These are phyloP conservation scores for Umbelopsis vinacea DNA, from an alignment of 192 early-diverging fungal species.

Conservation along the genomic window DNA sequence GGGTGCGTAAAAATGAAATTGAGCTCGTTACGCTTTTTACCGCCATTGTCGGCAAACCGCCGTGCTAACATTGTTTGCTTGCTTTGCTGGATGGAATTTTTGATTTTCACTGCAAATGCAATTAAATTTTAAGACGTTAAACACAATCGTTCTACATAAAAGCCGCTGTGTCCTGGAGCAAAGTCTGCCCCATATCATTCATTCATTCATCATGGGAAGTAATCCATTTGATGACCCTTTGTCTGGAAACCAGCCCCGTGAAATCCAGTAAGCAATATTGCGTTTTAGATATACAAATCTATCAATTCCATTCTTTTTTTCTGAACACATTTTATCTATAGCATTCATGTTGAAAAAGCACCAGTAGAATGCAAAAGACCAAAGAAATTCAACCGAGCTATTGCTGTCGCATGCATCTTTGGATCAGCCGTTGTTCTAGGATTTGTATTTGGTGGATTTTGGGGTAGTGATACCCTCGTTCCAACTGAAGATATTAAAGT, in stretches of 20 bases:
- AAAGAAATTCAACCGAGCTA: not conserved
- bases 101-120: too few species aligned
- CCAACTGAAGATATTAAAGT: not conserved
- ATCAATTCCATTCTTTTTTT: not conserved
- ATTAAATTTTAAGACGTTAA: too few species aligned
- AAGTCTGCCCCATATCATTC: not conserved
- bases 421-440: not conserved
- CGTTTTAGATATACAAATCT: not conserved
- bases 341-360: not conserved
- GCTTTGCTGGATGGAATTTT: not conserved
- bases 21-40: not conserved
- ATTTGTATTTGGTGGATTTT: not conserved
- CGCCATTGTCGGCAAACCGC: too few species aligned
- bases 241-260: not conserved
- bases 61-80: not conserved
- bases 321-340: not conserved
- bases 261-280: not conserved
- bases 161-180: too few species aligned
- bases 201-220: constrained; percentile 6
- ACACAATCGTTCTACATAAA: too few species aligned
- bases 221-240: constrained; percentile 11
- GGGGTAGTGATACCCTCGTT: not conserved
- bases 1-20: not conserved
- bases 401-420: not conserved
- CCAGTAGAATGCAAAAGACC: not conserved